A percentile compares a stretch with the other conserved stretches of the same genome.
phyloP scores from a whole-genome alignment of 768 basidiomycete species.

The Rhodotorula toruloides region DNA sequence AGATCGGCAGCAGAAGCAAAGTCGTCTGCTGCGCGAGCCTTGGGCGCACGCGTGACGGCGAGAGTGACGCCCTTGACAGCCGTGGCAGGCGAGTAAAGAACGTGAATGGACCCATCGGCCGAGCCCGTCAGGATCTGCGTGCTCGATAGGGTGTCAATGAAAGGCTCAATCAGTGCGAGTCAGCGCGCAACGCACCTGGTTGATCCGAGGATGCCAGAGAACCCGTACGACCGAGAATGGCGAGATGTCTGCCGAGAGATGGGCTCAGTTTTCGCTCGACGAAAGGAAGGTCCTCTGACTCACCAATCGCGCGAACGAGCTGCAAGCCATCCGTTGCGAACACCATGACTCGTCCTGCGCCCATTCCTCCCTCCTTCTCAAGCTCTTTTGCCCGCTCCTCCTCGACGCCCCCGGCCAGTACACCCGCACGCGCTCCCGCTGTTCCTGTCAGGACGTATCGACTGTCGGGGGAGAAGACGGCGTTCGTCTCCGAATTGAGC shows the following conservation, averaged over 20 bases:
- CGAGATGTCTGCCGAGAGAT: constrained; percentile 39
- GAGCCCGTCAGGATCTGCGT: constrained; percentile 76
- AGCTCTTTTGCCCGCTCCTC: constrained; percentile 56
- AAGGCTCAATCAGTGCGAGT: background rate
- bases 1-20: constrained; percentile 45
- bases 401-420: constrained; percentile 39
- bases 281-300: background rate
- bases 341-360: constrained; percentile 33
- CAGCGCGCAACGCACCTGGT: constrained; percentile 61
- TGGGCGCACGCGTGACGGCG: constrained; percentile 75
- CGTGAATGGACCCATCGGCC: constrained; percentile 78
- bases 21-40: constrained; percentile 42
- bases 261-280: too few relatives aligned
- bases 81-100: constrained; percentile 83
- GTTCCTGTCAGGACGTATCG: constrained; percentile 76
- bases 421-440: constrained; percentile 51
- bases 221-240: constrained; percentile 67
- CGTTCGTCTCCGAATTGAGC: constrained; percentile 86
- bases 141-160: background rate
- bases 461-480: constrained; percentile 91
- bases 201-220: constrained; percentile 93
- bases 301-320: constrained; percentile 17
- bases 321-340: constrained; percentile 47
- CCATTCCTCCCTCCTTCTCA: constrained; percentile 46
- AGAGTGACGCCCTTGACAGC: constrained; percentile 91